Conservation (phyloP, 2,329 filamentous ascomycete genomes). For the Dactylonectria estremocensis region DNA sequence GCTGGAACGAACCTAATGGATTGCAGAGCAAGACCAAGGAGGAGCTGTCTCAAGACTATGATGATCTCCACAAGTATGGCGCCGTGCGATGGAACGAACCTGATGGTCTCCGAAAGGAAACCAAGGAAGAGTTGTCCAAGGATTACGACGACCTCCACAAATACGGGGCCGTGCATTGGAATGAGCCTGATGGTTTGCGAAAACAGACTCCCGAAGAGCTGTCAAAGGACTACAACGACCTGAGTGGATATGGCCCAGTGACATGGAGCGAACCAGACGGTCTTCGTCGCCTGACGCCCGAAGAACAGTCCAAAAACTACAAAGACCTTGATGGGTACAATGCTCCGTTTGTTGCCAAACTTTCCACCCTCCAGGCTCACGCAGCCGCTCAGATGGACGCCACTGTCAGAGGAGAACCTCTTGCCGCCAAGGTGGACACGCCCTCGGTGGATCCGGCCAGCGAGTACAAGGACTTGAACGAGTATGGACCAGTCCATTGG, state of each 20-base stretch:
- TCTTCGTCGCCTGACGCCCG: slow-evolving; percentile 46
- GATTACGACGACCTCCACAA: slow-evolving; percentile 55
- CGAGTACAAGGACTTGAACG: slow-evolving; percentile 60
- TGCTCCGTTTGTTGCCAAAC: slow-evolving; percentile 53
- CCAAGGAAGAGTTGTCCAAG: slow-evolving; percentile 54
- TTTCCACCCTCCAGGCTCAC: slow-evolving; percentile 47
- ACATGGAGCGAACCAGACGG: slow-evolving; percentile 52
- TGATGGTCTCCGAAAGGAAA: slow-evolving; percentile 48
- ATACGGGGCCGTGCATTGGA: slow-evolving; percentile 52
- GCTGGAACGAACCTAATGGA: slow-evolving; percentile 52
- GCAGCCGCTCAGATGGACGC: slow-evolving; percentile 49
- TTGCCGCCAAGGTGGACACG: slow-evolving; percentile 54
- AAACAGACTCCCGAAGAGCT: slow-evolving; percentile 51
- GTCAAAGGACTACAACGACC: slow-evolving; percentile 59
- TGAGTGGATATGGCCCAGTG: slow-evolving; percentile 57
- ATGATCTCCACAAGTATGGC: slow-evolving; percentile 59
- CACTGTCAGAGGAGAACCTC: slow-evolving; percentile 55
- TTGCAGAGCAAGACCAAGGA: slow-evolving; percentile 48
- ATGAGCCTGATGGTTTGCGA: slow-evolving; percentile 51
- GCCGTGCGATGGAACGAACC: slow-evolving; percentile 55
- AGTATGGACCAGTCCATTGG: slow-evolving; percentile 57
- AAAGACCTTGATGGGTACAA: slow-evolving; percentile 57
- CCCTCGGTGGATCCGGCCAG: slow-evolving; percentile 46
- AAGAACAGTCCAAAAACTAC: slow-evolving; percentile 51
- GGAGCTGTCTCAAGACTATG: slow-evolving; percentile 56